Base-by-base conservation (phyloP, 1,139 yeast species). In the Torulaspora globosa region DNA sequence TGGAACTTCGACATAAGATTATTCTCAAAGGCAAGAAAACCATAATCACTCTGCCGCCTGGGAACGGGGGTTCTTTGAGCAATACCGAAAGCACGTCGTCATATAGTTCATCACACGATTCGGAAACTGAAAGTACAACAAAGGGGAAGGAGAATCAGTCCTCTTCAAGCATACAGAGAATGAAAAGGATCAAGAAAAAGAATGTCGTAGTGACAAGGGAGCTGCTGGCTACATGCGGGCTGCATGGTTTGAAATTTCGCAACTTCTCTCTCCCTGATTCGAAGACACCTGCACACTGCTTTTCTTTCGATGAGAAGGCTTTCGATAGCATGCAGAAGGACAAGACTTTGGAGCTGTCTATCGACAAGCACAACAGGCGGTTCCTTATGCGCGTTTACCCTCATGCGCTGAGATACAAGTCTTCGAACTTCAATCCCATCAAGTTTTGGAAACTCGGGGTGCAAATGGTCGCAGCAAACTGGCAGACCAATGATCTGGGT, bases 401-500 rank as follows among this genome's bases (percentile, higher is more conserved):
- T 0, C 82, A 95, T 0, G 82, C 80, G 10, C 76, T 80, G 48
- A 70, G 97, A 40, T 73, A 87, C 49, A 82, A 74, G 44, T 88
- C 96, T 1, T 74, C 88, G 3, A 92, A 92, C 59, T 90, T 87
- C 59, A 75, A 75, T 36, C 97, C 98, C 0, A 69, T 86, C 4
- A 68, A 67, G 0, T 88, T 79, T 59, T 92, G 99, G 98, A 72
- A 73, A 39, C 72, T 76, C 43, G 99, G 99, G 0, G 83, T 77
- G 3, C 98, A 92, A 61, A 79, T 94, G 89, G 97, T 87, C 3
- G 97, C 98, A 0, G 82, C 96, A 1, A 92, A 92, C 61, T 94
- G 97, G 97, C 98, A 92, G 66, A 84, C 95, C 0, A 84, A 80
- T 63, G 98, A 92, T 60, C 53, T 80, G 18, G 97, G 97, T 0